phyloP scores from a whole-genome alignment of 805 yeast genomes.

The Lipomyces sp. region DNA sequence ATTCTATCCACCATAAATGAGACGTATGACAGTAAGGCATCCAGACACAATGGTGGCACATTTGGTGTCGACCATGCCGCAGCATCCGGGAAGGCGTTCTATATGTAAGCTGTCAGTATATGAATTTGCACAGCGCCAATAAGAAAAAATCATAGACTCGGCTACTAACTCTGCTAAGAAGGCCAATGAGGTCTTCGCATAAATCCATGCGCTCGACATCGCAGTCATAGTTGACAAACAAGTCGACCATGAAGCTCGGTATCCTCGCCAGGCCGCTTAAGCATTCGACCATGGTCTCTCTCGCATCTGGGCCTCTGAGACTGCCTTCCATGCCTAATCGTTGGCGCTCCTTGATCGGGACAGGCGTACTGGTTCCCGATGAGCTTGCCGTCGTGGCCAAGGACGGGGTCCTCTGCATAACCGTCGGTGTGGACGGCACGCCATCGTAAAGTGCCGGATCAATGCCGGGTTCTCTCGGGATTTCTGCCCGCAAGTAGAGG shows the following conservation, averaged over 20 bases:
- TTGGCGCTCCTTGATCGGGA: conserved; percentile 26
- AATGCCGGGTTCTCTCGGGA: conserved; percentile 40
- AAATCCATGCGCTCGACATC: conserved; percentile 82
- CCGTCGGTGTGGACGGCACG: conserved; percentile 43
- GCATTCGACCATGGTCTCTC: conserved; percentile 82
- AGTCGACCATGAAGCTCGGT: conserved; percentile 68
- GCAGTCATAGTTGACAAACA: conserved; percentile 85
- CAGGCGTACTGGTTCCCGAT: conserved; percentile 28
- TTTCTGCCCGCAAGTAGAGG: conserved; percentile 40
- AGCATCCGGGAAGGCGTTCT: conserved; percentile 76
- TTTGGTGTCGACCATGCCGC: conserved; percentile 74
- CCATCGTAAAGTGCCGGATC: conserved; percentile 42
- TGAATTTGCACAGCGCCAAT: background rate
- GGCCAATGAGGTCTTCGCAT: conserved; percentile 61
- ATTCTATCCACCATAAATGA: conserved; percentile 28
- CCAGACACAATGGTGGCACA: conserved; percentile 91
- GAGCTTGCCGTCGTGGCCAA: background rate
- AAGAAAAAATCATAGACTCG: background rate
- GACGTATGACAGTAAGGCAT: conserved; percentile 64
- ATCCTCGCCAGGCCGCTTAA: conserved; percentile 60
- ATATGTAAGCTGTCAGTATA: background rate
- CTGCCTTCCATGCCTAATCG: conserved; percentile 28
- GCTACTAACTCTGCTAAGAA: conserved; percentile 54
- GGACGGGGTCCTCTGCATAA: conserved; percentile 45
- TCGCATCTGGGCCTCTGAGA: conserved; percentile 36